Base-by-base conservation (phyloP, 352 stramenopile genomes). In the Pythium angustatum region DNA sequence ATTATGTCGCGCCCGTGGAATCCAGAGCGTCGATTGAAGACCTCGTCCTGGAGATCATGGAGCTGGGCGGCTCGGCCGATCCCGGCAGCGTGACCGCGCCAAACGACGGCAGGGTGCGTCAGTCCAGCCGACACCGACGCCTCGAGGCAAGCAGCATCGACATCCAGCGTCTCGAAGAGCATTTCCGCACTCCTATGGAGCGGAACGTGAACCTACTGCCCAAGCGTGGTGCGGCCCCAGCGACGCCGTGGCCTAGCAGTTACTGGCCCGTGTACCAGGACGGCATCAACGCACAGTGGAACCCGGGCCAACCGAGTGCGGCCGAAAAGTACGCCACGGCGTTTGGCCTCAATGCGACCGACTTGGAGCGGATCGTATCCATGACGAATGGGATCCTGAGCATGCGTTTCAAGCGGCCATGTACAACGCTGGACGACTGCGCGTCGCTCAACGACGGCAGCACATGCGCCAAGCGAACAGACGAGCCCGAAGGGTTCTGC, bases 221-320 rank as follows among this genome's bases (percentile, higher is more conserved):
- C 22, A 48, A 40, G 21, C 45, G 10, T 17, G 62, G 54, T 12
- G 24, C 34, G 12, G 47, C 52, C 1, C 30, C 47, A 6, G 10
- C 36, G 33, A 59, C 47, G 6, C 58, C 65, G 41, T 58, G 44
- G 57, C 52, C 63, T 0, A 50, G 33, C 51, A 83, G 73, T 67
- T 90, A 90, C 76, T 90, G 78, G 77, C 79, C 81, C 5, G 71
- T 64, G 34, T 88, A 80, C 68, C 64, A 77, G 34, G 81, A 90
- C 69, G 73, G 78, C 47, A 90, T 90, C 73, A 88, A 90, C 71
- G 56, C 70, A 61, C 56, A 69, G 8, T 78, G 78, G 60, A 33
- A 44, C 14, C 41, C 57, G 2, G 34, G 5, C 8, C 40, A 67
- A 24, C 31, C 55, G 24, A 59, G 48, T 34, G 54, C 66, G 19